A percentile compares a stretch with the other conserved stretches of the same genome.
phyloP scores from a whole-genome alignment of 1,139 yeast species.

The Blastobotrys aristatus region DNA sequence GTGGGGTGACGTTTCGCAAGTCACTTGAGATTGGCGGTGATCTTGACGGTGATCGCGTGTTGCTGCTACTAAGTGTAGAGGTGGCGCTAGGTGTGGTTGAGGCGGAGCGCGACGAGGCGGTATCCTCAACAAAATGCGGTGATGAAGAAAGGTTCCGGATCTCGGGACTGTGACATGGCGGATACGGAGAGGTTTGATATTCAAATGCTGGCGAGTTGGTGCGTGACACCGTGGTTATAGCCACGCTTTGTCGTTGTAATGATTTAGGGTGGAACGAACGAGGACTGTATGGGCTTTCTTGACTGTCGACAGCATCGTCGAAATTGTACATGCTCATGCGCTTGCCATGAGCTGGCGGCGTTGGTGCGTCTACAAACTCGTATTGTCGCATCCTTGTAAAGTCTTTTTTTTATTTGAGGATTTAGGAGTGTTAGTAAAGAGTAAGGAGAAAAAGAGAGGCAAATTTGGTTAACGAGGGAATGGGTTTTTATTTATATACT shows the following conservation, averaged over 20 bases:
- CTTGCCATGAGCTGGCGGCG: background rate
- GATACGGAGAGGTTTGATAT: slow-evolving; percentile 1
- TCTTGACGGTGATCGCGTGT: background rate
- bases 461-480: background rate
- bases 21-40: background rate
- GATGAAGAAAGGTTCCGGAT: background rate
- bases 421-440: background rate
- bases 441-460: background rate
- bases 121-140: background rate
- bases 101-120: background rate
- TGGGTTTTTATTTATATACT: background rate
- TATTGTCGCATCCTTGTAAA: background rate
- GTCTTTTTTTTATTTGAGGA: background rate
- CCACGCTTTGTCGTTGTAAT: slow-evolving; percentile 5
- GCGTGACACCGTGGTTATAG: background rate
- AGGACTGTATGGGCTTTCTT: background rate
- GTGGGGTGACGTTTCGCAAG: background rate
- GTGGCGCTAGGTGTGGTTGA: background rate
- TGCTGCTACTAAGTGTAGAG: background rate
- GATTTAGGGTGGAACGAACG: background rate
- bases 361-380: background rate
- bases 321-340: slow-evolving; percentile 4
- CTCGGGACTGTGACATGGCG: background rate
- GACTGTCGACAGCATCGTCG: background rate
- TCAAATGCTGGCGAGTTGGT: slow-evolving; percentile 3